phyloP scores from a whole-genome alignment of 495 filamentous ascomycete species.

The Penicillium malachiteum region DNA sequence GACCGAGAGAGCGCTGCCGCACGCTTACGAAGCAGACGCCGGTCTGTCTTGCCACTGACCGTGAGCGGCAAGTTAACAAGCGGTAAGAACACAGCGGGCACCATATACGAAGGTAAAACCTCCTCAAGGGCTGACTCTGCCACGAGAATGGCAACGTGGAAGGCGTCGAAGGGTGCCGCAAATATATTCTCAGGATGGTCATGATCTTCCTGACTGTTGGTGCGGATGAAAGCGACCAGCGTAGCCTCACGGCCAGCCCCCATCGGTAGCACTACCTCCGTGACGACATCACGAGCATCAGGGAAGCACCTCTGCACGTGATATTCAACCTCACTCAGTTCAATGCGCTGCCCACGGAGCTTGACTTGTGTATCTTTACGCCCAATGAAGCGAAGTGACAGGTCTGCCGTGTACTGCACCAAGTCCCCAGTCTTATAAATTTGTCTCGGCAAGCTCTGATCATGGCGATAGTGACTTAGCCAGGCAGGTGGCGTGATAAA shows the following conservation, averaged over 20 bases:
- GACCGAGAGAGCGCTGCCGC: too few relatives aligned
- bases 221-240: too few relatives aligned
- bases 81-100: too few relatives aligned
- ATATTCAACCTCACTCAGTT: conserved; percentile 40
- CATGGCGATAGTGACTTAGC: conserved; percentile 11
- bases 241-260: neutral
- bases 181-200: too few relatives aligned
- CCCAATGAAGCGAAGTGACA: conserved; percentile 4
- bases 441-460: conserved; percentile 13
- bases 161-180: too few relatives aligned
- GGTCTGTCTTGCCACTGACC: too few relatives aligned
- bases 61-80: too few relatives aligned
- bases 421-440: conserved; percentile 23
- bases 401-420: conserved; percentile 14
- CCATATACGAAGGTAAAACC: too few relatives aligned
- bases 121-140: too few relatives aligned
- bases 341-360: conserved; percentile 37
- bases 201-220: too few relatives aligned
- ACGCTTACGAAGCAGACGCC: too few relatives aligned
- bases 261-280: neutral
- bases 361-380: conserved; percentile 8
- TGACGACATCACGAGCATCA: conserved; percentile 1
- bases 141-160: too few relatives aligned
- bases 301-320: conserved; percentile 14
- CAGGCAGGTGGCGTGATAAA: conserved; percentile 42